A percentile compares a stretch with the other conserved stretches of the same genome.
These are phyloP conservation scores for Nepenthes alata DNA, from an alignment of 179 eudicot species.

Conservation along the genomic window DNA sequence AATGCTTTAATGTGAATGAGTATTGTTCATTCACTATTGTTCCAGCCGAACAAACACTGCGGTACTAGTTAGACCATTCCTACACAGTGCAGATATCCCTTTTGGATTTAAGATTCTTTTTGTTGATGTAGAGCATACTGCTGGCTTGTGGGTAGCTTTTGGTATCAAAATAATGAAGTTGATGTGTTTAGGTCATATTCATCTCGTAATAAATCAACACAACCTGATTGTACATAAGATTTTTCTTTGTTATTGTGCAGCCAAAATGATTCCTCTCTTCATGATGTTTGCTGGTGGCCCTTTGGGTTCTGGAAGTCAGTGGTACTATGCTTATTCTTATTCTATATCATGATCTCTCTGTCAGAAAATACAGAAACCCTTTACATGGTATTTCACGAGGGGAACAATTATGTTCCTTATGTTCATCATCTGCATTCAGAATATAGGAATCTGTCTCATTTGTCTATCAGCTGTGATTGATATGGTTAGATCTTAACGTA, in stretches of 20 bases:
- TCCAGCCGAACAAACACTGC: no score
- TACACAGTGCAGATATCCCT: no score
- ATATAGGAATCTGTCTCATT: not conserved
- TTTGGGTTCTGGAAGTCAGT: conserved; percentile 87
- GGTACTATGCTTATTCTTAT: conserved; percentile 28
- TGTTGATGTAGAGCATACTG: no score
- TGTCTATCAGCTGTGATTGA: no score
- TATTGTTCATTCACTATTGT: no score
- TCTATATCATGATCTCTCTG: not conserved
- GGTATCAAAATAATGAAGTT: no score
- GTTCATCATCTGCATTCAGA: not conserved
- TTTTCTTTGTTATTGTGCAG: conserved; percentile 27
- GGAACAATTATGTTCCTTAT: not conserved
- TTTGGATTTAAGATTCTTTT: no score
- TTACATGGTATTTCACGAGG: not conserved
- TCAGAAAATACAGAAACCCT: not conserved
- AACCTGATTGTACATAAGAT: not conserved
- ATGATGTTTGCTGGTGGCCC: conserved; percentile 99
- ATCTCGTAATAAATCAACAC: not conserved
- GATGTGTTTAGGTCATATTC: not conserved
- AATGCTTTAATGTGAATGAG: no score
- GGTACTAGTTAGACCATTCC: no score
- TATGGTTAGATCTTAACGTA: no score
- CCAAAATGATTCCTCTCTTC: conserved; percentile 95
- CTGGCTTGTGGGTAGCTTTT: no score